Conservation (phyloP, 2,329 filamentous ascomycete genomes). For the Fonsecaea nubica region DNA sequence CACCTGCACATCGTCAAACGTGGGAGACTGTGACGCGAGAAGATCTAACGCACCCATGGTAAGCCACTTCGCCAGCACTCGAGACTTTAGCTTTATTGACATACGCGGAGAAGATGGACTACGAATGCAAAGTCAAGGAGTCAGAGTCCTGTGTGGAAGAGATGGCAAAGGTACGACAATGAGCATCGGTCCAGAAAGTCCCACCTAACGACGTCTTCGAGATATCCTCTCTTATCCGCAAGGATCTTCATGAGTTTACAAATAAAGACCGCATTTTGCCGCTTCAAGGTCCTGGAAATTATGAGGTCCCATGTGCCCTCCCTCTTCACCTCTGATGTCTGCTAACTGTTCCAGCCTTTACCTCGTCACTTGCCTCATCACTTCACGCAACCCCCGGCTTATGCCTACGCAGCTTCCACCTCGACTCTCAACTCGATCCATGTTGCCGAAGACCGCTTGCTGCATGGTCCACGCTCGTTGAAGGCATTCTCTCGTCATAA, state of each 20-base stretch:
- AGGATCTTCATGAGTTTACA: slow-evolving; percentile 24
- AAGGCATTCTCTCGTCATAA: slow-evolving; percentile 13
- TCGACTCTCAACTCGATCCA: slow-evolving; percentile 24
- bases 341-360: slow-evolving; percentile 16
- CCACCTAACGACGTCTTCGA: slow-evolving; percentile 20
- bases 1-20: slow-evolving; percentile 4
- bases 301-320: slow-evolving; percentile 10
- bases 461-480: slow-evolving; percentile 18
- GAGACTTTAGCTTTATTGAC: background rate
- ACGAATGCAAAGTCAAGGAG: slow-evolving; percentile 26
- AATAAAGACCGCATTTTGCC: slow-evolving; percentile 11
- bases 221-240: slow-evolving; percentile 29
- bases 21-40: background rate
- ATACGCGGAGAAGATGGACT: slow-evolving; percentile 22
- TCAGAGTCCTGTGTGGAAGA: slow-evolving; percentile 20
- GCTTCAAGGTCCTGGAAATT: slow-evolving; percentile 8
- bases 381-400: slow-evolving; percentile 9
- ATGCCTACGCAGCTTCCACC: slow-evolving; percentile 14
- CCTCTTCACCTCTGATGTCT: background rate
- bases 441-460: slow-evolving; percentile 24
- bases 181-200: background rate
- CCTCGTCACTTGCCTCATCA: slow-evolving; percentile 19
- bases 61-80: background rate
- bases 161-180: slow-evolving; percentile 25
- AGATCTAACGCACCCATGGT: background rate